phyloP scores from a whole-genome alignment of 2,329 filamentous ascomycete genomes.

The Elsinoe necatrix region DNA sequence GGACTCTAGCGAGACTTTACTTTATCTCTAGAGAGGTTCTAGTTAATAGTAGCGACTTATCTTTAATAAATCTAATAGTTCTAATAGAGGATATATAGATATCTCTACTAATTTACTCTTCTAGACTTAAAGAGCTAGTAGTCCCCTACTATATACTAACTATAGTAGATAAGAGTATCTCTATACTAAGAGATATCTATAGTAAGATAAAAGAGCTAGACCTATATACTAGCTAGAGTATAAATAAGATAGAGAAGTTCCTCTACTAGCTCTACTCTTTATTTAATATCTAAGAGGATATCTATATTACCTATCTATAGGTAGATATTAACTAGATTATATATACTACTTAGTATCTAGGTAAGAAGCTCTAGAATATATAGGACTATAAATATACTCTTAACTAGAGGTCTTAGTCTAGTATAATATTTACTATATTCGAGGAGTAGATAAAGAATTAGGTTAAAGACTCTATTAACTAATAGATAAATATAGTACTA shows the following conservation, averaged over 20 bases:
- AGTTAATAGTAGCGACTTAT: too few species aligned
- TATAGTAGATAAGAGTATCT: not conserved
- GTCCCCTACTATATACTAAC: not conserved
- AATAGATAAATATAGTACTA: not conserved
- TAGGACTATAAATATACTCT: not conserved
- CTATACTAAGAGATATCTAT: not conserved
- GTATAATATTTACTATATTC: not conserved
- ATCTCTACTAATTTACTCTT: not conserved
- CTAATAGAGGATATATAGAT: not conserved
- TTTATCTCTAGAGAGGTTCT: not conserved
- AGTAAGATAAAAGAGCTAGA: not conserved
- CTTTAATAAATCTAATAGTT: not conserved
- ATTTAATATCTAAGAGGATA: not conserved
- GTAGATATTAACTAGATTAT: not conserved
- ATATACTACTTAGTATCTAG: not conserved
- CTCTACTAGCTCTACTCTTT: not conserved
- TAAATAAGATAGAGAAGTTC: not conserved
- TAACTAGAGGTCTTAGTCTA: not conserved
- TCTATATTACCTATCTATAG: not conserved
- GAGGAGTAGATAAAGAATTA: not conserved
- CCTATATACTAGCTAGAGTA: not conserved
- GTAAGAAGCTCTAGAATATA: not conserved
- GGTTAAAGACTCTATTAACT: not conserved
- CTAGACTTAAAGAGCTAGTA: not conserved
- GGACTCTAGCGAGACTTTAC: not conserved